These are phyloP conservation scores for Ophiostoma novo-ulmi DNA, from an alignment of 2,329 filamentous ascomycete genomes.

Conservation along the genomic window DNA sequence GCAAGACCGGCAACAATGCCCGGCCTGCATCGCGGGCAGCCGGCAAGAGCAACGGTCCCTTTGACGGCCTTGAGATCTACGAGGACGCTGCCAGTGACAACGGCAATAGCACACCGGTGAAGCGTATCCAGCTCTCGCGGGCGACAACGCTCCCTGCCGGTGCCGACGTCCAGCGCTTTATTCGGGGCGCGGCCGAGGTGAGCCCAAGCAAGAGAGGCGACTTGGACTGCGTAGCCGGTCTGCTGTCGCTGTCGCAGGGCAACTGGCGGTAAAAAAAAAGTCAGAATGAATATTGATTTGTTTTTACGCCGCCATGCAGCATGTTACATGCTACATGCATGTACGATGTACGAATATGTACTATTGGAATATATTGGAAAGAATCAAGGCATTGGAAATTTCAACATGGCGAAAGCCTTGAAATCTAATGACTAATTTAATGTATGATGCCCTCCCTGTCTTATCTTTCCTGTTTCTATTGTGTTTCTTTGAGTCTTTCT, in stretches of 20 bases:
- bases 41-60: conserved; percentile 29
- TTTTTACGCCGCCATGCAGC: conserved; percentile 6
- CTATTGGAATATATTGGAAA: conserved; percentile 10
- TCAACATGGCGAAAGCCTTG: conserved; percentile 2
- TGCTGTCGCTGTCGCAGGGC: conserved; percentile 85
- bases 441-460: conserved; percentile 3
- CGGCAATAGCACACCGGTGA: conserved; percentile 13
- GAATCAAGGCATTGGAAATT: conserved; percentile 9
- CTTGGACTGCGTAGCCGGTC: conserved; percentile 81
- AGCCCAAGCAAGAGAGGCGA: conserved; percentile 72
- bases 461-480: neutral
- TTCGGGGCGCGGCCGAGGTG: conserved; percentile 57
- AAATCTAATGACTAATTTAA: conserved; percentile 7
- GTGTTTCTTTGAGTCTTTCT: neutral
- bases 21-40: conserved; percentile 35
- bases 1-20: conserved; percentile 39
- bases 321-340: neutral
- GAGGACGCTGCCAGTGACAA: conserved; percentile 42
- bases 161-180: conserved; percentile 67
- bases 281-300: neutral
- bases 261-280: conserved; percentile 60
- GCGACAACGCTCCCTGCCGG: conserved; percentile 35
- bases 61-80: conserved; percentile 45
- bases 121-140: conserved; percentile 21
- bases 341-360: neutral